Evolutionary conservation across 768 basidiomycete genomes (phyloP).

Genomic region (Megacollybia marginata): DNA sequence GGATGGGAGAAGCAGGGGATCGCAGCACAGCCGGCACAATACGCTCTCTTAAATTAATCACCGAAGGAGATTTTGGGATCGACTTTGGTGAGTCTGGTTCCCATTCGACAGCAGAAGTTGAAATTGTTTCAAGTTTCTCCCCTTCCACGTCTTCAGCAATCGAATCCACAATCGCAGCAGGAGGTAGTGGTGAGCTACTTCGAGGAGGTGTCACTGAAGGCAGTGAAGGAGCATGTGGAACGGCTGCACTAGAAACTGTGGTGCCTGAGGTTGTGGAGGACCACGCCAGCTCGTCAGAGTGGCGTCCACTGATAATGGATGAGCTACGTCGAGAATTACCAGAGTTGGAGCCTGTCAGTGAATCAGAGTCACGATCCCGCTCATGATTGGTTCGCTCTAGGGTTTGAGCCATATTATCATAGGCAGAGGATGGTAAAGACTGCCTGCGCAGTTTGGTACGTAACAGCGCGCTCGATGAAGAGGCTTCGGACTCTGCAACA

Average conservation of each 20-base stretch:
- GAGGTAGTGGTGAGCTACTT: no score
- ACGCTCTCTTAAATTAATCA: not conserved
- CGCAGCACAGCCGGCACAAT: not conserved
- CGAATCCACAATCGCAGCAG: not conserved
- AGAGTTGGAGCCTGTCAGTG: not conserved
- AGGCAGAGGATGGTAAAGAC: not conserved
- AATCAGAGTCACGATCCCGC: not conserved
- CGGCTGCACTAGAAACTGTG: not conserved
- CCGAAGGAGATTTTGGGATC: not conserved
- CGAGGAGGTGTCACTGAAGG: no score
- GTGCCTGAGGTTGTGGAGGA: not conserved
- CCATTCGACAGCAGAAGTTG: not conserved
- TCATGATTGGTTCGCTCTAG: not conserved
- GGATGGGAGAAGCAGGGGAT: not conserved
- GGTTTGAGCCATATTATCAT: not conserved
- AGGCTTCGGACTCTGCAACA: no score
- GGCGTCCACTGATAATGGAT: constrained; percentile 1
- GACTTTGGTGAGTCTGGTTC: not conserved
- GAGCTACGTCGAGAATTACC: not conserved
- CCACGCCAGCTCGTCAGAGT: constrained; percentile 3
- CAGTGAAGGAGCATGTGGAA: not conserved
- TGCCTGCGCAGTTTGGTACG: no score
- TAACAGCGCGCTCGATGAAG: no score
- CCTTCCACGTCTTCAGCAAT: constrained; percentile 6
- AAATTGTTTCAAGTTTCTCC: not conserved